phyloP scores from a whole-genome alignment of 1,139 yeast species.

The Geotrichum bryndzae region DNA sequence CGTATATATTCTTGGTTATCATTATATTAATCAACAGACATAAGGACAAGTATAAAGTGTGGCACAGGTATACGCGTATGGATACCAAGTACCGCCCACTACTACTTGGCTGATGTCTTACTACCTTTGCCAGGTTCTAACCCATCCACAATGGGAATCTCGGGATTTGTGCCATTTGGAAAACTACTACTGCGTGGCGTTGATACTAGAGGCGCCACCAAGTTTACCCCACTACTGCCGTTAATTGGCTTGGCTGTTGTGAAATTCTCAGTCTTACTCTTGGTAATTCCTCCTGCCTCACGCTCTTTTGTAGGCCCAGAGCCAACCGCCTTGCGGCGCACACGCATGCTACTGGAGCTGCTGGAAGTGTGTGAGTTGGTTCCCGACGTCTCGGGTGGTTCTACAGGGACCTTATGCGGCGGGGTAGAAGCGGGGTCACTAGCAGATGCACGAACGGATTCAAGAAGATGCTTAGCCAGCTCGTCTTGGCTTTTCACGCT shows the following conservation, averaged over 20 bases:
- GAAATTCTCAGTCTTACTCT: background rate
- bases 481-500: background rate
- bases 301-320: background rate
- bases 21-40: too few relatives aligned
- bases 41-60: too few relatives aligned
- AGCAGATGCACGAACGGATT: background rate
- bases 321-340: slow-evolving; percentile 14
- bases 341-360: background rate
- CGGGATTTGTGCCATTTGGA: too few relatives aligned
- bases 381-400: background rate
- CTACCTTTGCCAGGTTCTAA: too few relatives aligned
- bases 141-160: too few relatives aligned
- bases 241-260: background rate
- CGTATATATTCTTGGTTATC: too few relatives aligned
- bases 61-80: too few relatives aligned
- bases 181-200: too few relatives aligned
- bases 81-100: too few relatives aligned
- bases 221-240: background rate
- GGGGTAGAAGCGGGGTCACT: background rate
- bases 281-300: background rate
- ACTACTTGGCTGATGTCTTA: too few relatives aligned
- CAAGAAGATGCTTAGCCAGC: background rate
- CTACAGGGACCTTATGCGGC: background rate
- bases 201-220: too few relatives aligned
- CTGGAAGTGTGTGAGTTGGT: background rate